phyloP scores from a whole-genome alignment of 2,329 filamentous ascomycete genomes.

The Tricladium varicosporioides region DNA sequence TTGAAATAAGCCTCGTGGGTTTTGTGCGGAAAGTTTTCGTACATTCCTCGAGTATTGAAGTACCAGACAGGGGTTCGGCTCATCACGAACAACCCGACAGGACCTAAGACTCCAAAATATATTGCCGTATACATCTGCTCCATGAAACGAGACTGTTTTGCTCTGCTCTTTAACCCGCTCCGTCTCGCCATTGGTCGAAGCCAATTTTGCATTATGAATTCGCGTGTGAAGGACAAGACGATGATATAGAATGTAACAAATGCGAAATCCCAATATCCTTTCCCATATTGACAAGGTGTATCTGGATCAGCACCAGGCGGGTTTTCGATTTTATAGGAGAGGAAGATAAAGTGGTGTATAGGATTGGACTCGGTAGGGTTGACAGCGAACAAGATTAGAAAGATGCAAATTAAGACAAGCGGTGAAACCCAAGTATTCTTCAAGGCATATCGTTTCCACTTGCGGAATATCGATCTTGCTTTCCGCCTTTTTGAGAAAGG shows the following conservation, averaged over 20 bases:
- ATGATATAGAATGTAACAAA: slow-evolving; percentile 88
- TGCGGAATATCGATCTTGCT: slow-evolving; percentile 42
- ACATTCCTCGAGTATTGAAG: slow-evolving; percentile 89
- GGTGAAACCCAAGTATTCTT: slow-evolving; percentile 66
- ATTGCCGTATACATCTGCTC: slow-evolving; percentile 92
- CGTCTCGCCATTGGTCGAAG: slow-evolving; percentile 72
- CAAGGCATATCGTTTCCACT: slow-evolving; percentile 42
- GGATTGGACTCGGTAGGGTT: slow-evolving; percentile 79
- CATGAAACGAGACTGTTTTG: slow-evolving; percentile 90
- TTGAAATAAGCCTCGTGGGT: slow-evolving; percentile 81
- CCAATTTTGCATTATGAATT: slow-evolving; percentile 91
- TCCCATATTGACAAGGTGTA: slow-evolving; percentile 71
- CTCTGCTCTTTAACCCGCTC: slow-evolving; percentile 66
- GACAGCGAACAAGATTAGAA: slow-evolving; percentile 68
- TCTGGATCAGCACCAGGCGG: slow-evolving; percentile 40
- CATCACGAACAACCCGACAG: slow-evolving; percentile 88
- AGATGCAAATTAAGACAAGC: slow-evolving; percentile 61
- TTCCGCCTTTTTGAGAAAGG: slow-evolving; percentile 35
- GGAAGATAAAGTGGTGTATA: slow-evolving; percentile 78
- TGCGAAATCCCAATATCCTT: slow-evolving; percentile 78
- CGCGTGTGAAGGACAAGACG: slow-evolving; percentile 86
- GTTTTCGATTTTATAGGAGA: slow-evolving; percentile 73
- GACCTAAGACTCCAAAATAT: slow-evolving; percentile 82
- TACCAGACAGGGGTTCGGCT: slow-evolving; percentile 87
- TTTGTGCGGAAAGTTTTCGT: slow-evolving; percentile 80